Evolutionary conservation across 768 basidiomycete genomes (phyloP), one percentile per base, ranked within the genome.

Genomic region (Tephrocybe sp.): DNA sequence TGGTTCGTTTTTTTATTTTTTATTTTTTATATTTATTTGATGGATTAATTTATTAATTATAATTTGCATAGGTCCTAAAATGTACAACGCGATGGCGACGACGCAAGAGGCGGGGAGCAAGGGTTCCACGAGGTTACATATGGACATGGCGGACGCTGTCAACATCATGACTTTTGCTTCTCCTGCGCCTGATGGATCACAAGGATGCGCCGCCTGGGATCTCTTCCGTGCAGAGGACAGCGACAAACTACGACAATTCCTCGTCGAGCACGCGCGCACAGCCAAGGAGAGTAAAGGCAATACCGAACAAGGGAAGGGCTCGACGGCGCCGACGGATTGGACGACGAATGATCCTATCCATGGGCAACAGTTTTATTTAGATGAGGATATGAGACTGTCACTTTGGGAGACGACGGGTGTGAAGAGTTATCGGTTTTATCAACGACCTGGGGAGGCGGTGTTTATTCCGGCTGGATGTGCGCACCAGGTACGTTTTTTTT

Each of bases 381-480:
- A 95, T 63, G 69, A 78, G 36, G 65, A 69, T 3, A 59, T 91
- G 58, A 75, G 91, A 57, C 76, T 77, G 63, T 79, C 86, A 64
- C 68, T 98, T 33, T 86, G 62, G 58, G 78, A 83, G 3, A 67
- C 80, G 55, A 74, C 75, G 50, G 85, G 84, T 2, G 90, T 97
- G 23, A 80, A 70, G 69, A 88, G 88, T 53, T 86, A 83, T 69
- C 71, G 93, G 47, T 77, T 97, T 16, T 94, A 93, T 66, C 95
- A 98, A 67, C 78, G 80, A 56, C 90, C 91, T 2, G 93, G 93
- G 16, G 89, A 98, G 61, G 94, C 92, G 0, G 85, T 98, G 11
- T 94, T 97, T 66, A 92, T 98, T 53, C 94, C 94, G 12, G 94
- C 94, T 3, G 94, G 92, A 19, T 93, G 88, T 65, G 88, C 89